These are phyloP conservation scores for Penicillium salamii DNA, from an alignment of 495 filamentous ascomycete genomes.

Conservation along the genomic window DNA sequence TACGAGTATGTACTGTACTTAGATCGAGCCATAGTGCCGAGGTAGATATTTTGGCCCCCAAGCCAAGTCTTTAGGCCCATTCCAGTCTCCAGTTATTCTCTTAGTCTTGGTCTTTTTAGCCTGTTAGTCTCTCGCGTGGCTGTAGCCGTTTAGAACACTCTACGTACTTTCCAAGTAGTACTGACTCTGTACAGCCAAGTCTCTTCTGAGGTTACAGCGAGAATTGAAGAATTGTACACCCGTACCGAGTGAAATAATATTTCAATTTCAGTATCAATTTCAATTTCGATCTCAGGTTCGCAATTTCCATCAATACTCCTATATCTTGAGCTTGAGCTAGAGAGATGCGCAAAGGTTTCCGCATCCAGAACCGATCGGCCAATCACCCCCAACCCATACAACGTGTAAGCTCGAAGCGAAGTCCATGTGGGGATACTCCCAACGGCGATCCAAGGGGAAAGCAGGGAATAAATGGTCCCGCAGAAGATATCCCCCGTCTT, in stretches of 20 bases:
- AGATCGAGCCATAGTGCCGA: not conserved
- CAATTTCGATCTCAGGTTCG: too few species aligned
- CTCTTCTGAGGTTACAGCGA: too few species aligned
- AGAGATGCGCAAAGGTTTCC: not conserved
- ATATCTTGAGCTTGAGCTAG: too few species aligned
- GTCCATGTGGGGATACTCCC: constrained; percentile 1
- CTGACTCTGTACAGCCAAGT: too few species aligned
- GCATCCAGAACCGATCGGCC: not conserved
- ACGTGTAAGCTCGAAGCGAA: not conserved
- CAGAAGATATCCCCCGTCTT: not conserved
- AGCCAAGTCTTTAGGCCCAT: constrained; percentile 5
- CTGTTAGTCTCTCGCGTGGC: too few species aligned
- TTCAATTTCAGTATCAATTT: too few species aligned
- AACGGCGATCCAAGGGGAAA: constrained; percentile 2
- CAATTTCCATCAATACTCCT: too few species aligned
- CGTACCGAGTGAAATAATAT: too few species aligned
- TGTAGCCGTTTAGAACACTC: not conserved
- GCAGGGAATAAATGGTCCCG: not conserved
- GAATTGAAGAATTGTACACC: not conserved
- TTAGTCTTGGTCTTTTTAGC: too few species aligned
- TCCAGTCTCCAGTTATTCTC: too few species aligned
- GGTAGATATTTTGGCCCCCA: constrained; percentile 3
- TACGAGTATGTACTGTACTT: too few species aligned
- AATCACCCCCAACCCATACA: not conserved
- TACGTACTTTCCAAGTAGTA: too few species aligned